A percentile compares a stretch with the other conserved stretches of the same genome.
phyloP scores from a whole-genome alignment of 1,139 yeast species.

The Kazachstania sp. region DNA sequence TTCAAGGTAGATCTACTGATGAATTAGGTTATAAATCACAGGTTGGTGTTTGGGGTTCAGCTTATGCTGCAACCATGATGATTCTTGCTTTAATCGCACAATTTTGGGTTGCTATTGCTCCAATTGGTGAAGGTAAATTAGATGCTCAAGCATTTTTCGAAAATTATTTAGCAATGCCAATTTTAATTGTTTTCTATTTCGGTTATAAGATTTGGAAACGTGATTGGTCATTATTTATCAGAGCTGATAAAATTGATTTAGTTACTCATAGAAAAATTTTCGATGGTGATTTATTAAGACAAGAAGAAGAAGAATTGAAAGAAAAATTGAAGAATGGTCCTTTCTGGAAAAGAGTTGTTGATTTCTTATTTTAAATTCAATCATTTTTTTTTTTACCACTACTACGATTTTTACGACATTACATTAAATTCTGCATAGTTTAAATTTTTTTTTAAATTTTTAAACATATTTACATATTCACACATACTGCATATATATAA shows the following conservation, averaged over 20 bases:
- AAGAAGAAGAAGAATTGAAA: slow-evolving; percentile 60
- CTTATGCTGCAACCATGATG: slow-evolving; percentile 41
- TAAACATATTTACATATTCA: slow-evolving; percentile 14
- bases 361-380: slow-evolving; percentile 38
- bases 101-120: slow-evolving; percentile 55
- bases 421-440: background rate
- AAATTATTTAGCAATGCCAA: slow-evolving; percentile 58
- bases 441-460: background rate
- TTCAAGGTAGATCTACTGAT: slow-evolving; percentile 47
- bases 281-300: slow-evolving; percentile 59
- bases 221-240: slow-evolving; percentile 46
- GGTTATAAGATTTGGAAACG: slow-evolving; percentile 51
- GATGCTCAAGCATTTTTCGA: slow-evolving; percentile 52
- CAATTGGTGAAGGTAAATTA: slow-evolving; percentile 42
- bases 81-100: slow-evolving; percentile 49
- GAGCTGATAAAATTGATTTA: slow-evolving; percentile 51
- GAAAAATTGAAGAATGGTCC: slow-evolving; percentile 49
- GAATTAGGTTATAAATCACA: slow-evolving; percentile 50
- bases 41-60: slow-evolving; percentile 48
- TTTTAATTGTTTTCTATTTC: slow-evolving; percentile 47
- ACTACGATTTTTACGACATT: slow-evolving; percentile 26
- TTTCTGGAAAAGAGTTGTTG: slow-evolving; percentile 43
- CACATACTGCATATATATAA: background rate
- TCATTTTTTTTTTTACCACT: too few relatives aligned
- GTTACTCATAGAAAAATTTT: slow-evolving; percentile 67